phyloP scores from a whole-genome alignment of 2,329 filamentous ascomycete species.

The Magnaporthales sp. region DNA sequence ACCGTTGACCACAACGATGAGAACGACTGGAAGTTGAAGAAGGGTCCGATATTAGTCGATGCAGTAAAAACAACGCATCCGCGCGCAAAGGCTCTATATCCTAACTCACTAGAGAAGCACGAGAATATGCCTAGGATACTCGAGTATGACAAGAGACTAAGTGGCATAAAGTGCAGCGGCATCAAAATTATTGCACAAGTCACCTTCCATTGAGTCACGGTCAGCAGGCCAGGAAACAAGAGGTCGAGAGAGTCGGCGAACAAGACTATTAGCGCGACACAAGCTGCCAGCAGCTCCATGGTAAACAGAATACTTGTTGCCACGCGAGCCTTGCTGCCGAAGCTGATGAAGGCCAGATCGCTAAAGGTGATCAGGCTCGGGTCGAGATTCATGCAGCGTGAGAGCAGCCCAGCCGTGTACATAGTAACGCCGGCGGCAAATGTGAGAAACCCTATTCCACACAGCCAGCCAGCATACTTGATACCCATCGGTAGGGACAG shows the following conservation, averaged over 20 bases:
- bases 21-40: slow-evolving; percentile 52
- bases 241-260: slow-evolving; percentile 84
- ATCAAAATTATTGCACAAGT: slow-evolving; percentile 71
- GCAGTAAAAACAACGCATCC: background rate
- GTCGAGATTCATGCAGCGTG: slow-evolving; percentile 83
- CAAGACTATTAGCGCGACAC: slow-evolving; percentile 83
- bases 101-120: slow-evolving; percentile 71
- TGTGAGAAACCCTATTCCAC: slow-evolving; percentile 66
- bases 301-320: slow-evolving; percentile 81
- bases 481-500: slow-evolving; percentile 83
- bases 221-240: slow-evolving; percentile 61
- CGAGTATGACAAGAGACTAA: slow-evolving; percentile 79
- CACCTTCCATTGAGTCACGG: slow-evolving; percentile 71
- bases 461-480: slow-evolving; percentile 80
- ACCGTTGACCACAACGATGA: slow-evolving; percentile 79
- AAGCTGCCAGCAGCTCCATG: slow-evolving; percentile 77
- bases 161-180: slow-evolving; percentile 75
- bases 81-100: background rate
- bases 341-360: slow-evolving; percentile 85
- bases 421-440: slow-evolving; percentile 68
- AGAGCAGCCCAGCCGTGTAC: slow-evolving; percentile 79
- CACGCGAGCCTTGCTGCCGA: slow-evolving; percentile 72
- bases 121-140: slow-evolving; percentile 89
- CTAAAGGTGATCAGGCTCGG: slow-evolving; percentile 85
- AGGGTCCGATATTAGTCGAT: too few species aligned